Conservation (phyloP, 352 stramenopile genomes). For the Globisporangium rhizosaccharum region DNA sequence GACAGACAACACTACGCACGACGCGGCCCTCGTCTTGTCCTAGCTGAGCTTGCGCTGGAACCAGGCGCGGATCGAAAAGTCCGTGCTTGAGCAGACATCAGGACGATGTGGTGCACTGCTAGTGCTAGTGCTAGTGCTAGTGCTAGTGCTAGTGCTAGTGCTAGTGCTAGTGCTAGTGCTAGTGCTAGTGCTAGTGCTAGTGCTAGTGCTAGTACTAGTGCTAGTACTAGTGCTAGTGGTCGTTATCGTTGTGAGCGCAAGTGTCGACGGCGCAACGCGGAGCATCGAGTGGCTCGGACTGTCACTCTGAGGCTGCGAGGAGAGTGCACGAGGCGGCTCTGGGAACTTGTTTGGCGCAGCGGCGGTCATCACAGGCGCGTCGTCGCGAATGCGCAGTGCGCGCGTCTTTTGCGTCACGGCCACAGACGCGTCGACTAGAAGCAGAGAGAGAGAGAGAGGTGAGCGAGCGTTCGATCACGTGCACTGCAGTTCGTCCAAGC, state of each 20-base stretch:
- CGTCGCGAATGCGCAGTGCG: neutral
- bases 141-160: neutral
- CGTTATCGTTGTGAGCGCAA: neutral
- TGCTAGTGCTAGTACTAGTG: neutral
- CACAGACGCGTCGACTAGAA: conserved; percentile 1
- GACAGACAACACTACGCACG: neutral
- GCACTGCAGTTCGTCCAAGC: neutral
- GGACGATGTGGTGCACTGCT: neutral
- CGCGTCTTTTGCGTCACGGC: conserved; percentile 5
- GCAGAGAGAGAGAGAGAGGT: neutral
- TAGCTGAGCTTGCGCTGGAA: conserved; percentile 18
- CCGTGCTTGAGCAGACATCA: conserved; percentile 31
- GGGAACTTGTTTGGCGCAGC: conserved; percentile 14
- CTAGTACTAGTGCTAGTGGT: neutral
- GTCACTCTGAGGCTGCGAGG: neutral
- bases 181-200: neutral
- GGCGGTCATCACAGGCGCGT: conserved; percentile 1
- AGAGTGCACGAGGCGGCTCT: neutral
- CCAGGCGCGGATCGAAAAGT: conserved; percentile 39
- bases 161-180: too few species aligned
- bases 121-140: neutral
- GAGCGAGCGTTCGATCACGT: neutral
- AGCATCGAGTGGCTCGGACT: conserved; percentile 13
- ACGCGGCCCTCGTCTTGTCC: neutral
- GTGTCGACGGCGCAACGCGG: conserved; percentile 1